Percentiles rank a stretch among this genome's conserved stretches.
These are phyloP conservation scores for Colletotrichum noveboracense DNA, from an alignment of 2,329 filamentous ascomycete species.

Conservation along the genomic window DNA sequence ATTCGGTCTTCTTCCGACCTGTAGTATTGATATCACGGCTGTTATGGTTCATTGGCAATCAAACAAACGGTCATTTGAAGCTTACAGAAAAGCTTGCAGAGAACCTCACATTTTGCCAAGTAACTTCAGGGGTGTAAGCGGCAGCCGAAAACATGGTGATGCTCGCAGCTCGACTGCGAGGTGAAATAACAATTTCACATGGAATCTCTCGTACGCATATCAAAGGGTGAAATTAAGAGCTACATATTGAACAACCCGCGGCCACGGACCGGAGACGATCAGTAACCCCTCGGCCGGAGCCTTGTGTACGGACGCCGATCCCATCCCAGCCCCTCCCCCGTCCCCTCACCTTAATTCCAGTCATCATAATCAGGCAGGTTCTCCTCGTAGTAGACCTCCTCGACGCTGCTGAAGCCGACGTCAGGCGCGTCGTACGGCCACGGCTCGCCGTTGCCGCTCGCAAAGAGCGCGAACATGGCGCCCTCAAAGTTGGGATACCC, in stretches of 20 bases:
- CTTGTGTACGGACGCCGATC: background rate
- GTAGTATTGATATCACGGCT: background rate
- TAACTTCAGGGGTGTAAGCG: background rate
- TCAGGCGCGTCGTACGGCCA: conserved; percentile 25
- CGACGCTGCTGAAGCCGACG: conserved; percentile 25
- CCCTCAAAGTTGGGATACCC: conserved; percentile 25
- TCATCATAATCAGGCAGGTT: conserved; percentile 10
- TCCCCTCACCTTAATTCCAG: background rate
- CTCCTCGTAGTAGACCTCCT: conserved; percentile 26
- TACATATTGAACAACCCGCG: background rate
- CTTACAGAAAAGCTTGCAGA: background rate
- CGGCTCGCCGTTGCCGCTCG: conserved; percentile 25
- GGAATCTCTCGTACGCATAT: background rate
- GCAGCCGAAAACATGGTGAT: background rate
- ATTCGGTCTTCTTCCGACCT: background rate
- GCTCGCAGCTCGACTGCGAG: background rate
- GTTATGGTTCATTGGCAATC: background rate
- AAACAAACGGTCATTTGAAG: background rate
- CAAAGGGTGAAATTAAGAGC: background rate
- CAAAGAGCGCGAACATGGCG: conserved; percentile 28
- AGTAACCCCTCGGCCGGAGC: background rate
- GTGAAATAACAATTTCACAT: background rate
- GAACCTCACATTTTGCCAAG: background rate
- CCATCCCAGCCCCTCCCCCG: background rate
- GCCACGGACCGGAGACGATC: background rate